Evolutionary conservation across 768 basidiomycete species (phyloP).

Genomic region (Rhodotorula babjevae): DNA sequence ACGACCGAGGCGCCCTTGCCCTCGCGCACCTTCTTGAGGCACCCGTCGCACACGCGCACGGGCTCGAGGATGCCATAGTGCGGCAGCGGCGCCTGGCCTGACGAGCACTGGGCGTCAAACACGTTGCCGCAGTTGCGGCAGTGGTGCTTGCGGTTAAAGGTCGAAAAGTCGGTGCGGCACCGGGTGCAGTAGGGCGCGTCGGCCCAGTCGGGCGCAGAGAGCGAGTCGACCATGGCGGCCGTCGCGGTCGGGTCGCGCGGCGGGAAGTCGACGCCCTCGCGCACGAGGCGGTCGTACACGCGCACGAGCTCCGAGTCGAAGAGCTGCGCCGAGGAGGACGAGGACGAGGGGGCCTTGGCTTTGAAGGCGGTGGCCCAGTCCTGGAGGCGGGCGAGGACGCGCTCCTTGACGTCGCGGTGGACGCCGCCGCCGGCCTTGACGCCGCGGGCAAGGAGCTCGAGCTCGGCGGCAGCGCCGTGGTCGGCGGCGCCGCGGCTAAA

Average conservation of each 20-base stretch:
- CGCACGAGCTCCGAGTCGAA: conserved; percentile 64
- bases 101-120: conserved; percentile 89
- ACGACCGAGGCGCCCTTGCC: conserved; percentile 23
- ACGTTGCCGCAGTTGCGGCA: conserved; percentile 97
- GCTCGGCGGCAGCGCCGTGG: conserved; percentile 12
- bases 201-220: conserved; percentile 90
- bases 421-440: conserved; percentile 5
- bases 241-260: conserved; percentile 66
- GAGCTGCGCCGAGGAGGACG: conserved; percentile 45
- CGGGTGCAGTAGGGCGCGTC: conserved; percentile 86
- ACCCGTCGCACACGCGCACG: conserved; percentile 89
- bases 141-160: conserved; percentile 96
- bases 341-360: conserved; percentile 52
- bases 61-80: conserved; percentile 88
- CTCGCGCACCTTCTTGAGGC: conserved; percentile 63
- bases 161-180: conserved; percentile 82
- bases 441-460: conserved; percentile 30
- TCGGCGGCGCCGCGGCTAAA: conserved; percentile 51
- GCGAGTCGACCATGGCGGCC: conserved; percentile 82
- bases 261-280: conserved; percentile 73
- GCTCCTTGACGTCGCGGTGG: conserved; percentile 76
- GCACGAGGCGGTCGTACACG: conserved; percentile 68
- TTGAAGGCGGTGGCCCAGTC: conserved; percentile 90
- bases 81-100: conserved; percentile 74
- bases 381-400: conserved; percentile 64